Percentiles rank a stretch among this genome's conserved stretches.
Conservation (phyloP, 2,329 filamentous ascomycete species). For the Talaromyces sp. region DNA sequence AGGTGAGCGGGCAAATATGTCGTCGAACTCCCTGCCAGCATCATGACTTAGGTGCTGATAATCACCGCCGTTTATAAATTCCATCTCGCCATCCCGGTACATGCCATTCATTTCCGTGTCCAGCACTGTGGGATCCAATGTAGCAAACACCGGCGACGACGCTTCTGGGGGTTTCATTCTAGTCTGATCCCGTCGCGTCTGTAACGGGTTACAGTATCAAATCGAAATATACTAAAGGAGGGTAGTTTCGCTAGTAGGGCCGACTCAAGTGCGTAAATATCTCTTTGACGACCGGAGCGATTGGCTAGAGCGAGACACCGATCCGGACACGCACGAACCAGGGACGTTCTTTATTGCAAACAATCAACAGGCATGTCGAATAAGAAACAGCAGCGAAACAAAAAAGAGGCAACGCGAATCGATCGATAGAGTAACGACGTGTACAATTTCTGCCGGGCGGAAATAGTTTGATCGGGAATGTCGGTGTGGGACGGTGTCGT, state of each 20-base stretch:
- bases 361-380: constrained; percentile 6
- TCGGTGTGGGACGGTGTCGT: constrained; percentile 5
- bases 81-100: constrained; percentile 42
- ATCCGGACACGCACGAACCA: constrained; percentile 1
- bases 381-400: neutral
- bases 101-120: constrained; percentile 43
- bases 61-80: constrained; percentile 40
- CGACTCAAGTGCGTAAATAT: neutral
- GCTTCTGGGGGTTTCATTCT: constrained; percentile 38
- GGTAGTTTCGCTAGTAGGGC: neutral
- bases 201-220: neutral
- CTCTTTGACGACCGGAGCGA: neutral
- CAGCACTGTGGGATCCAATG: constrained; percentile 41
- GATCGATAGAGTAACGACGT: neutral
- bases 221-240: neutral
- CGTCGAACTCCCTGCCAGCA: constrained; percentile 42
- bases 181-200: constrained; percentile 9
- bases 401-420: neutral
- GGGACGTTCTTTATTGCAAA: constrained; percentile 1
- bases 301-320: neutral
- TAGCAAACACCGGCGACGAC: constrained; percentile 37
- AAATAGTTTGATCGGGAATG: neutral
- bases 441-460: neutral
- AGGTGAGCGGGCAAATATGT: constrained; percentile 37
- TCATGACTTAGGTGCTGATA: constrained; percentile 35